Evolutionary conservation across 2,329 filamentous ascomycete species (phyloP), one percentile per base, ranked within the genome.

Genomic region (Salinomyces thailandicus): DNA sequence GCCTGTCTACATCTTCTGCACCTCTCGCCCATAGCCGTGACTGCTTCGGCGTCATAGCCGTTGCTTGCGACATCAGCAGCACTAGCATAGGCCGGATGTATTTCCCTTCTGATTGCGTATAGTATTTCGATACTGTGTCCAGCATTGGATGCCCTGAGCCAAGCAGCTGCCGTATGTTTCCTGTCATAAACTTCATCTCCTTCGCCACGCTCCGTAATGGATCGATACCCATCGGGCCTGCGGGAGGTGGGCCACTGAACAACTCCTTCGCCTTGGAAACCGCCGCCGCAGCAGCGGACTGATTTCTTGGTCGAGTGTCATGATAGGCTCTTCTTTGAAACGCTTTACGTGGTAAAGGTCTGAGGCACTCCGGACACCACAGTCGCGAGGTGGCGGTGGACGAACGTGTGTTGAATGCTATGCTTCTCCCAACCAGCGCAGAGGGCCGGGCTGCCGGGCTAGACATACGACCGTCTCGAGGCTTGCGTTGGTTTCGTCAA

Each of bases 121-220:
- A 98, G 69, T 98, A 98, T 64, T 98, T 98, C 35, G 91, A 86
- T 18, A 87, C 89, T 28, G 85, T 87, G 57, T 96, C 91, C 42
- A 98, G 73, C 31, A 87, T 86, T 0, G 91, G 91, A 57, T 98
- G 89, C 5, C 89, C 89, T 0, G 87, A 95, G 5, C 89, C 89
- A 12, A 96, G 68, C n/a, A 96, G 71, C 57, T 93, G 83, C 43
- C 85, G 75, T 61, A 96, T 93, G 53, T 96, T 94, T 37, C 86
- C 86, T 8, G 84, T 94, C 54, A 96, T 66, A 52, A 87, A 93
- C 63, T 93, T 91, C 79, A 98, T 85, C 69, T 96, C 89, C 64
- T 94, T 93, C 44, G 85, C 89, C 20, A 96, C 87, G 20, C 85
- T 81, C 44, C 84, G 77, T 54, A 96, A 72, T 20, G 89, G 89